Percentiles rank a stretch among this genome's conserved stretches.
Conservation (phyloP, 1,139 yeast species). For the Magnusiomyces tetraspermus region DNA sequence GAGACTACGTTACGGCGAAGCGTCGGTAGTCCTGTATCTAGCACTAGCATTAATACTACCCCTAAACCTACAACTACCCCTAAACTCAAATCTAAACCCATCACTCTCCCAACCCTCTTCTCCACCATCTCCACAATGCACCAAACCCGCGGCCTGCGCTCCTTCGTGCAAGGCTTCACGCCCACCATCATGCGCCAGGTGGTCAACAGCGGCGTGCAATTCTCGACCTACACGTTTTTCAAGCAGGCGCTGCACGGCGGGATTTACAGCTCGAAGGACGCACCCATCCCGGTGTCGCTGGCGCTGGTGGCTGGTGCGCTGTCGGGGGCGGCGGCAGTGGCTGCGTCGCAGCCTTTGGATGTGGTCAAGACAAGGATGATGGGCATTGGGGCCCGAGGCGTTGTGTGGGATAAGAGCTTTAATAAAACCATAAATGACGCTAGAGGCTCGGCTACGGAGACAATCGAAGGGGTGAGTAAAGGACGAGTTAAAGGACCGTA, state of each 20-base stretch:
- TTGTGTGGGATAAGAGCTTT: no score
- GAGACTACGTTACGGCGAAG: conserved; percentile 40
- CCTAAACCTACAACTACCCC: neutral
- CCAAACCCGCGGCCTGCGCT: conserved; percentile 60
- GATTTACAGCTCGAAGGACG: no score
- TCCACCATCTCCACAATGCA: conserved; percentile 45
- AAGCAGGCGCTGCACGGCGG: conserved; percentile 45
- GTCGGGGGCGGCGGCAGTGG: conserved; percentile 58
- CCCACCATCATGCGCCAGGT: conserved; percentile 76
- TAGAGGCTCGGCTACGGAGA: no score
- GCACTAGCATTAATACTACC: no score
- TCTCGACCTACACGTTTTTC: conserved; percentile 69
- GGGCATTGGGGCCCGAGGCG: conserved; percentile 53
- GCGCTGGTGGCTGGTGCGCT: conserved; percentile 33
- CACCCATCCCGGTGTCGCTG: conserved; percentile 22
- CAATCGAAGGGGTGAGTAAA: no score
- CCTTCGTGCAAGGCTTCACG: conserved; percentile 71
- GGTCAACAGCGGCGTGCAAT: conserved; percentile 70
- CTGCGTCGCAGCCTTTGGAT: conserved; percentile 83
- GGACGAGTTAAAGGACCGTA: no score
- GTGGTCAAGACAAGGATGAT: conserved; percentile 85
- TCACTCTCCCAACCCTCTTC: conserved; percentile 20
- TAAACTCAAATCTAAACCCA: conserved; percentile 15
- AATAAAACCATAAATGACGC: no score
- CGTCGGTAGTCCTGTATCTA: no score